These are phyloP conservation scores for Ceratocystis diversiconidia DNA, from an alignment of 2,329 filamentous ascomycete genomes.

Conservation along the genomic window DNA sequence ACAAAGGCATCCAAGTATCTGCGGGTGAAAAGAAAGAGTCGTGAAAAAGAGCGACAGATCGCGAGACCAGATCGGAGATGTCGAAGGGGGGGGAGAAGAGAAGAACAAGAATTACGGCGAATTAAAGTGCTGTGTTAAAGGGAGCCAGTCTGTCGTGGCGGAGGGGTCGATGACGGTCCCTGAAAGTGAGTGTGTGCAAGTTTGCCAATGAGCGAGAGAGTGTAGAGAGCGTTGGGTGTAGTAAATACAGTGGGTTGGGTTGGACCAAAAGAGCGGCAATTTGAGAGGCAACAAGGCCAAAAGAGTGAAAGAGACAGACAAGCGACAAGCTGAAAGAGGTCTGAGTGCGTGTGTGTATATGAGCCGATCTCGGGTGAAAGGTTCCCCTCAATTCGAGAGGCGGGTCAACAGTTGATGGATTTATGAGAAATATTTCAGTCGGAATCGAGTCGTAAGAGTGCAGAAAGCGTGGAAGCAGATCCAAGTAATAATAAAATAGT, in stretches of 20 bases:
- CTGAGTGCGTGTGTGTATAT: slow-evolving; percentile 16
- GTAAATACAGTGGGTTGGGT: neutral
- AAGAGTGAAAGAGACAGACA: neutral
- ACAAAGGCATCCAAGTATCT: neutral
- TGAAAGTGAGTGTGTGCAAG: neutral
- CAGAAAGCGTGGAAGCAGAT: slow-evolving; percentile 5
- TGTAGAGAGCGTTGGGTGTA: slow-evolving; percentile 1
- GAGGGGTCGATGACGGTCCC: neutral
- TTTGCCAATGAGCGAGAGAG: neutral
- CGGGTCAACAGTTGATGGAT: slow-evolving; percentile 12
- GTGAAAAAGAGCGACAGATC: slow-evolving; percentile 18
- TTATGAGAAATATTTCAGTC: slow-evolving; percentile 14
- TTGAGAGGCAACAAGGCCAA: neutral
- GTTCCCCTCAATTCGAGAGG: neutral
- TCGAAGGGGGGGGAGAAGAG: slow-evolving; percentile 3
- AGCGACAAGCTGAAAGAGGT: slow-evolving; percentile 7
- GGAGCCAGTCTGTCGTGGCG: neutral
- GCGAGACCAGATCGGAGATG: slow-evolving; percentile 17
- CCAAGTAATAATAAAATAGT: slow-evolving; percentile 18
- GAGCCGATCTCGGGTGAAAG: slow-evolving; percentile 8
- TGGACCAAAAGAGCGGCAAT: slow-evolving; percentile 2
- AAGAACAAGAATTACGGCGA: neutral
- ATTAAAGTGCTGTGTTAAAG: slow-evolving; percentile 15
- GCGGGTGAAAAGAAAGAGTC: slow-evolving; percentile 16
- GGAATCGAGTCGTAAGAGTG: slow-evolving; percentile 14